Base-by-base conservation (phyloP, 2,329 filamentous ascomycete genomes). In the Celoporthe dispersa region DNA sequence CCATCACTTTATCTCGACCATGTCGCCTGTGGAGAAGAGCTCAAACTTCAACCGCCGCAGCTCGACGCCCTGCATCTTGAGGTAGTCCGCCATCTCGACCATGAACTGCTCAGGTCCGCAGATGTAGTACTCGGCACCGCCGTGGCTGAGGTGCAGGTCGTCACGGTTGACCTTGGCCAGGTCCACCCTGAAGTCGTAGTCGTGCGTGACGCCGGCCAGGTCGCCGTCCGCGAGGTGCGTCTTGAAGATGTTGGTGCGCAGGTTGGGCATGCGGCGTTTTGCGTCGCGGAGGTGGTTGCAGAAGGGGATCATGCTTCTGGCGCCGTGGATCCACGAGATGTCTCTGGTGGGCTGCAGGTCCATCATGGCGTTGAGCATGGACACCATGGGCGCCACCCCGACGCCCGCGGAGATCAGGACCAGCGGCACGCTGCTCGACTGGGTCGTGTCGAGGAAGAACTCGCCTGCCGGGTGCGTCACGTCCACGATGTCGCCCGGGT, bases 381-480 rank as follows among this genome's bases (percentile, higher is more conserved):
- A 84, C 41, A 89, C 80, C 77, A 91, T 81, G 0, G 89, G 88
- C 0, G 88, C 85, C 25, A 88, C 81, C 39, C 89, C 88, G 2
- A 88, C 85, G 25, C 89, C 89, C 1, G 88, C 88, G 0, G 87
- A 89, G 73, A 91, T 84, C 41, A 91, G 82, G 1, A 91, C 87
- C 1, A 91, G 79, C 0, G 89, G 87, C 31, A 79, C 79, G 55
- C 77, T 80, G 71, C 75, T 79, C 41, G 72, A 75, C 51, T 81
- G 77, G 66, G 80, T 79, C 28, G 79, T 79, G 74, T 88, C 83
- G 59, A 90, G 81, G 77, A 81, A 87, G 79, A 90, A 89, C 75
- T 90, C 87, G 57, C 89, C 89, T 4, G 82, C 84, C 0, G 92
- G 92, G 76, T 93, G 90, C 3, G 90, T 90, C 14, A 94, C 81